Percentiles rank a stretch among this genome's conserved stretches.
These are phyloP conservation scores for Candida andamanensis DNA, from an alignment of 805 yeast species.

Conservation along the genomic window DNA sequence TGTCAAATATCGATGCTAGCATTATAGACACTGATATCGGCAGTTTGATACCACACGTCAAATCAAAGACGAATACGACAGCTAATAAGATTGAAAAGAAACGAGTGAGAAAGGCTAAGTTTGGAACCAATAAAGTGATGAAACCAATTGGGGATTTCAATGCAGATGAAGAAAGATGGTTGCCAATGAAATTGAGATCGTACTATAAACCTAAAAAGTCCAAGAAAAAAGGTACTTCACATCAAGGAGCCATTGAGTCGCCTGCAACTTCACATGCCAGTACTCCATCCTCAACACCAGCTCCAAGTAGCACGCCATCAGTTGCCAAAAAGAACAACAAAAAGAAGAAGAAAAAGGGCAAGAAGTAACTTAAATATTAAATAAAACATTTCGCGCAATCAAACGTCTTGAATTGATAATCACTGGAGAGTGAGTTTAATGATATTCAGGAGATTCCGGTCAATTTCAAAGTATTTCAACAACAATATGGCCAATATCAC, in stretches of 20 bases:
- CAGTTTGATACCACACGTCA: slow-evolving; percentile 15
- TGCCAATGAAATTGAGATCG: slow-evolving; percentile 81
- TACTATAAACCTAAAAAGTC: slow-evolving; percentile 76
- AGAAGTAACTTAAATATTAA: slow-evolving; percentile 13
- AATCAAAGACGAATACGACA: neutral
- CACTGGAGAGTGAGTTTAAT: slow-evolving; percentile 1
- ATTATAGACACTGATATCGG: slow-evolving; percentile 28
- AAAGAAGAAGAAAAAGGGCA: slow-evolving; percentile 25
- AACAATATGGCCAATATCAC: slow-evolving; percentile 14
- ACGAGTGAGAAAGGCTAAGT: slow-evolving; percentile 22
- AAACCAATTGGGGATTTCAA: slow-evolving; percentile 20
- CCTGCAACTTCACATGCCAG: slow-evolving; percentile 5
- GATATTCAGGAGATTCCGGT: slow-evolving; percentile 6
- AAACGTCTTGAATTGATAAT: no score
- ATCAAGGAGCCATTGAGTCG: slow-evolving; percentile 22
- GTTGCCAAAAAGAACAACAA: slow-evolving; percentile 9
- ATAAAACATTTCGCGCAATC: no score
- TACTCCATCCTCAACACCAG: slow-evolving; percentile 8
- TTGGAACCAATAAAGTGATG: slow-evolving; percentile 22
- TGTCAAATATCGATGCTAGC: slow-evolving; percentile 17
- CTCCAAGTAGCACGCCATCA: slow-evolving; percentile 9
- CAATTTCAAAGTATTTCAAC: slow-evolving; percentile 4
- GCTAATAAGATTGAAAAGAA: slow-evolving; percentile 19
- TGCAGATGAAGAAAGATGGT: slow-evolving; percentile 74
- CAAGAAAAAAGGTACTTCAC: slow-evolving; percentile 32